Evolutionary conservation across 108 stramenopile species (phyloP).

Genomic region (Cyclotella sp.): DNA sequence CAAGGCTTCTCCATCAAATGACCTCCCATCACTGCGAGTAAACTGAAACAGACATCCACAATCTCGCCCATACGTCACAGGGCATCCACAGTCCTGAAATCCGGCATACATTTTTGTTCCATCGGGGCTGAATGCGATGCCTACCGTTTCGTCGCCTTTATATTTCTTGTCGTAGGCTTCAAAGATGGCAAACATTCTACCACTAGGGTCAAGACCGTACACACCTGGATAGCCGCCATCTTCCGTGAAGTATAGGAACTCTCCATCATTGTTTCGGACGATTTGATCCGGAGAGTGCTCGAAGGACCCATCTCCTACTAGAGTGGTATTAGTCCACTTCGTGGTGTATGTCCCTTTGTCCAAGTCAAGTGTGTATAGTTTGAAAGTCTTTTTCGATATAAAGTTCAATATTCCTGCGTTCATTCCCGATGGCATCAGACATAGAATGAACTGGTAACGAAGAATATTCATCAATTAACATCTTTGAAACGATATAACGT

Average conservation of each 20-base stretch:
- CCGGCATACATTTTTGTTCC: slow-evolving; percentile 44
- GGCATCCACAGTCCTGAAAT: slow-evolving; percentile 45
- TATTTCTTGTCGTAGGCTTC: slow-evolving; percentile 28
- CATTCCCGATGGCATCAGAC: not conserved
- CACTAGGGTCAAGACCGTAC: slow-evolving; percentile 33
- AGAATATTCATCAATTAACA: not conserved
- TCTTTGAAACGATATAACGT: not conserved
- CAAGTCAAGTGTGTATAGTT: slow-evolving; percentile 51
- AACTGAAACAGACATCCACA: slow-evolving; percentile 50
- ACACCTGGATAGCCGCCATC: slow-evolving; percentile 60
- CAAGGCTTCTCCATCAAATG: slow-evolving; percentile 28
- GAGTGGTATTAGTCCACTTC: slow-evolving; percentile 10
- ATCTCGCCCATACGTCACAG: slow-evolving; percentile 18
- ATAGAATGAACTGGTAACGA: not conserved
- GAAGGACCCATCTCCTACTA: slow-evolving; percentile 45
- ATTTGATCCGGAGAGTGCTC: slow-evolving; percentile 61
- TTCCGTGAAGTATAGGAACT: slow-evolving; percentile 69
- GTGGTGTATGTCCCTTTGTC: slow-evolving; percentile 31
- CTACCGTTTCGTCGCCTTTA: slow-evolving; percentile 65
- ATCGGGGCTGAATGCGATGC: slow-evolving; percentile 75
- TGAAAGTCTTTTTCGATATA: slow-evolving; percentile 45
- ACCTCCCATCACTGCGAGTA: slow-evolving; percentile 38
- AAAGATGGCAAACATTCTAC: slow-evolving; percentile 52
- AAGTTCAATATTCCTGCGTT: slow-evolving; percentile 50
- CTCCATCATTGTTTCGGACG: slow-evolving; percentile 37